Evolutionary conservation across 495 filamentous ascomycete species (phyloP).

Genomic region (Cetradonia linearis): DNA sequence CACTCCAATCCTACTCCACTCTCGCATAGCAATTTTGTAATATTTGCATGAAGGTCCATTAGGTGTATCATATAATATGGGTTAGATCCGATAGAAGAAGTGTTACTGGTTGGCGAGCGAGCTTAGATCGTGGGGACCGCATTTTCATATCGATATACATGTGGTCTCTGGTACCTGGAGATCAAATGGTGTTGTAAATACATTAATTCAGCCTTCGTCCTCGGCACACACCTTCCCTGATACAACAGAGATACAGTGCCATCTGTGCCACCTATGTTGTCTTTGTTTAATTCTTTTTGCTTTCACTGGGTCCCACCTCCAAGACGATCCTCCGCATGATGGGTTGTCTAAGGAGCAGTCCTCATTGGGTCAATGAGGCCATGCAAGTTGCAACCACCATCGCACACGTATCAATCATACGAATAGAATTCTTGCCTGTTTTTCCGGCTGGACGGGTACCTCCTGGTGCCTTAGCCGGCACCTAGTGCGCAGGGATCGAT

Average conservation of each 20-base stretch:
- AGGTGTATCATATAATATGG: conserved; percentile 12
- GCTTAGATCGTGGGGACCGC: neutral
- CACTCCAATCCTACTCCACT: conserved; percentile 19
- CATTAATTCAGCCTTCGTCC: conserved; percentile 1
- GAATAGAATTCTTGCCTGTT: neutral
- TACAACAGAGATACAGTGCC: neutral
- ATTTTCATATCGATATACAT: neutral
- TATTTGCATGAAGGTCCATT: neutral
- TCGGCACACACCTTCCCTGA: neutral
- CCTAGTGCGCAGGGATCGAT: conserved; percentile 9
- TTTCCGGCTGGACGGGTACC: conserved; percentile 4
- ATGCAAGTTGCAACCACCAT: conserved; percentile 3
- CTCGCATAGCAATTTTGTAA: conserved; percentile 2
- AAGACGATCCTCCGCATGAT: neutral
- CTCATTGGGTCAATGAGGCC: neutral
- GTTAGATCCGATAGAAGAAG: conserved; percentile 14
- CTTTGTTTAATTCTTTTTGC: no score
- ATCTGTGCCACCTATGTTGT: no score
- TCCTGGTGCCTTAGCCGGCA: neutral
- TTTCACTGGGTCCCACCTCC: no score
- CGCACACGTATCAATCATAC: conserved; percentile 2
- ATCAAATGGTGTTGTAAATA: conserved; percentile 11
- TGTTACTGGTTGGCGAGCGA: neutral
- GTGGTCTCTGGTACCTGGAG: no score
- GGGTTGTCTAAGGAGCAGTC: neutral